Evolutionary conservation across 2,329 filamentous ascomycete genomes (phyloP).

Genomic region (Scleromitrula shiraiana): DNA sequence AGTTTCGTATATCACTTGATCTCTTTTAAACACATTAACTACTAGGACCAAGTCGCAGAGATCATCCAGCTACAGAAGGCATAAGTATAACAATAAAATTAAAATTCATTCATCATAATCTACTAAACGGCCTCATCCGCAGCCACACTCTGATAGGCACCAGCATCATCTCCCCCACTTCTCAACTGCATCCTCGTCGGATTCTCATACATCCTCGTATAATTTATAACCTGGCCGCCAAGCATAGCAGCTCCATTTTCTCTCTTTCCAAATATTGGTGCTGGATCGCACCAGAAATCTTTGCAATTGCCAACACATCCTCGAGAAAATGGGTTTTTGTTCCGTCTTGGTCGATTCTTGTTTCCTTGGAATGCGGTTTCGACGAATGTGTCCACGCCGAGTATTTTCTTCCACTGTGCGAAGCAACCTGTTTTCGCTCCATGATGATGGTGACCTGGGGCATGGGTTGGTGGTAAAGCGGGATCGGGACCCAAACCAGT

Average conservation of each 20-base stretch:
- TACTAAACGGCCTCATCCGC: conserved; percentile 25
- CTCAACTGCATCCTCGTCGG: conserved; percentile 37
- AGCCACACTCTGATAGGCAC: conserved; percentile 26
- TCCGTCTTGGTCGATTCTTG: conserved; percentile 41
- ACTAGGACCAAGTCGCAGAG: no score
- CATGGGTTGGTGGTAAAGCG: conserved; percentile 35
- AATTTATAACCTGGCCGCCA: conserved; percentile 74
- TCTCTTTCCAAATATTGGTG: conserved; percentile 68
- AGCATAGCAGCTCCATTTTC: conserved; percentile 69
- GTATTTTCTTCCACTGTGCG: conserved; percentile 71
- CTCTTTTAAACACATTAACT: no score
- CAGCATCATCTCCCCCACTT: conserved; percentile 15
- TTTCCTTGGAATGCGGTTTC: conserved; percentile 68
- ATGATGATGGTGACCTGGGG: conserved; percentile 38
- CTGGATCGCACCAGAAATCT: conserved; percentile 93
- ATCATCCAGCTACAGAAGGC: no score
- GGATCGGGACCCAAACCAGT: conserved; percentile 58
- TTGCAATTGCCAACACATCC: conserved; percentile 84
- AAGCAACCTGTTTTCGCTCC: conserved; percentile 58
- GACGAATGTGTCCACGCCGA: conserved; percentile 90
- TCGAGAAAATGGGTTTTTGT: conserved; percentile 71
- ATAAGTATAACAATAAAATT: neutral
- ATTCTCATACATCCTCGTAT: conserved; percentile 81
- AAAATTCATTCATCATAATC: neutral
- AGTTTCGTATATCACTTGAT: no score